Evolutionary conservation across 306 rosid species (phyloP).

Genomic region (Cucurbita ficifolia): DNA sequence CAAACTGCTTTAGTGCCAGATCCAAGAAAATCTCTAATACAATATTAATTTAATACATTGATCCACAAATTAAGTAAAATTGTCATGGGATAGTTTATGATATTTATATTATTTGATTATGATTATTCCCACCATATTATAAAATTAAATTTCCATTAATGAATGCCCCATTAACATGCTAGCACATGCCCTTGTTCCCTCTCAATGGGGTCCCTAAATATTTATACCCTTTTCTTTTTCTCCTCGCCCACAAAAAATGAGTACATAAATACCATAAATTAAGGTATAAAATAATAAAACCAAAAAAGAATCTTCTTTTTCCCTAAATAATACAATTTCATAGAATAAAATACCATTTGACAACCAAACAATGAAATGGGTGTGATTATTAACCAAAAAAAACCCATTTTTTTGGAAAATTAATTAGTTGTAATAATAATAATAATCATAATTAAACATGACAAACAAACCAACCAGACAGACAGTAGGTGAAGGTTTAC

Average conservation of each 20-base stretch:
- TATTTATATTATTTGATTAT: slow-evolving; percentile 14
- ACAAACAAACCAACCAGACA: slow-evolving; percentile 1
- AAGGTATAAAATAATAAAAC: neutral
- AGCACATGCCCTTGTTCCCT: slow-evolving; percentile 87
- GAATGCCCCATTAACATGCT: slow-evolving; percentile 36
- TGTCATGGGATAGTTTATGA: slow-evolving; percentile 6
- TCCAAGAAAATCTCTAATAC: neutral
- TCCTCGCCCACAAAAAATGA: neutral
- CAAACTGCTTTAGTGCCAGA: neutral
- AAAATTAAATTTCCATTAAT: slow-evolving; percentile 28
- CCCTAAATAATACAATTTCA: neutral
- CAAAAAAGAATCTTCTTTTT: neutral
- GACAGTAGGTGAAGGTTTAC: slow-evolving; percentile 7
- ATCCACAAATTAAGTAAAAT: neutral
- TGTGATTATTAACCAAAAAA: neutral
- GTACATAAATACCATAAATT: slow-evolving; percentile 3
- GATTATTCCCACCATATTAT: slow-evolving; percentile 11
- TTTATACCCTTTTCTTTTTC: neutral
- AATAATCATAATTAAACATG: neutral
- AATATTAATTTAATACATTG: neutral
- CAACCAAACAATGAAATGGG: slow-evolving; percentile 17
- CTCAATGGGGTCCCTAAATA: slow-evolving; percentile 1
- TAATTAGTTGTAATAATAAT: neutral
- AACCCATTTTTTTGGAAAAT: neutral
- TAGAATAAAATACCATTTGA: slow-evolving; percentile 11